Evolutionary conservation across 768 basidiomycete species (phyloP), one percentile per base, ranked within the genome.

Genomic region (Suillus spraguei): DNA sequence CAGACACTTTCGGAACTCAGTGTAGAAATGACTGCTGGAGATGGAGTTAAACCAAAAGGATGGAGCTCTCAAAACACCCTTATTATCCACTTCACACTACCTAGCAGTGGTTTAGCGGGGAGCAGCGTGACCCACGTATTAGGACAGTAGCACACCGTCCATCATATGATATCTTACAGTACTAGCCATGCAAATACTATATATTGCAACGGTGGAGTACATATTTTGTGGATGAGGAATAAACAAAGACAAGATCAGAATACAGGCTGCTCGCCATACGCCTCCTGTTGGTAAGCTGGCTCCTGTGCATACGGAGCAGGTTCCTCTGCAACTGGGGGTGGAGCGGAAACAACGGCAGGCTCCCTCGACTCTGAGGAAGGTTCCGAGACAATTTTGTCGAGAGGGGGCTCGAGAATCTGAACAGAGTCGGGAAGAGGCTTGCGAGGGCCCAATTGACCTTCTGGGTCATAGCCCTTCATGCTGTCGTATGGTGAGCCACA

Each of bases 381-480:
- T 77, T 95, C 93, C 59, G 87, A 86, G 67, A 94, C 85, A 68
- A 92, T 82, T 79, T 98, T 97, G 83, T 97, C 94, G 70, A 93
- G 83, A 50, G 92, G 92, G 47, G 92, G 95, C 74, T 96, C 94
- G 74, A 86, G 76, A 72, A 99, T 92, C 71, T 87, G 86, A 73
- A 99, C 96, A 67, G 90, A 90, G 77, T 99, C 97, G 60, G 97
- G 97, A 59, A 99, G 90, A 67, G 95, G 94, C 78, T 94, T 95
- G 79, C 85, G 84, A 71, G 96, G 97, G 53, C 97, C 97, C 53
- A 83, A 79, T 64, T 86, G 85, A 65, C 97, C 97, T 74, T 95
- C 91, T 44, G 95, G 94, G 78, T 99, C 97, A 77, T 83, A 90
- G 59, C 90, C 93, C 81, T 97, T 96, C 97, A 99, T 99, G 80